Conservation (phyloP, 441 rosid genomes). For the Melastoma candidum region DNA sequence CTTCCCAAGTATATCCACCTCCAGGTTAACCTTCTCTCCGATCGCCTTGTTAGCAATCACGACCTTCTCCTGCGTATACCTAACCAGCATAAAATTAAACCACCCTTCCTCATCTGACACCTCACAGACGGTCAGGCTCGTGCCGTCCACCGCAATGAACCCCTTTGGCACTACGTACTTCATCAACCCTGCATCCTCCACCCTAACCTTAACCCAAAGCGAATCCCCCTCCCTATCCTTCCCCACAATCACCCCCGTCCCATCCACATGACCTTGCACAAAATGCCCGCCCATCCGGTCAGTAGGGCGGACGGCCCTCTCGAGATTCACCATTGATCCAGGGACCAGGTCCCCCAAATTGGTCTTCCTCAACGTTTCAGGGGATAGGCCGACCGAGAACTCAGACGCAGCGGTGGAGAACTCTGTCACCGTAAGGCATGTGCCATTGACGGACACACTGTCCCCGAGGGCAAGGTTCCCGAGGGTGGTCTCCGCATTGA, state of each 20-base stretch:
- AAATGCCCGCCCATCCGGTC: conserved; percentile 89
- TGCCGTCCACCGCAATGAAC: conserved; percentile 77
- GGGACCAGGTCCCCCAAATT: conserved; percentile 49
- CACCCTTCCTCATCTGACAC: conserved; percentile 66
- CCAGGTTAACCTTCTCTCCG: conserved; percentile 83
- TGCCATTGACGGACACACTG: conserved; percentile 78
- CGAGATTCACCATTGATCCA: conserved; percentile 80
- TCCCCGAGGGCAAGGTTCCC: conserved; percentile 66
- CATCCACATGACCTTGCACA: conserved; percentile 96
- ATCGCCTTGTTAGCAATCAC: conserved; percentile 58
- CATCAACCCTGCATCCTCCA: conserved; percentile 28
- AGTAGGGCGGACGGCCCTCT: conserved; percentile 72
- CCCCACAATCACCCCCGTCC: conserved; percentile 63
- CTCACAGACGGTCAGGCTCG: conserved; percentile 85
- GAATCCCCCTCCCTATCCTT: conserved; percentile 66
- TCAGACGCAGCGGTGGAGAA: conserved; percentile 36
- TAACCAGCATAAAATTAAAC: conserved; percentile 76
- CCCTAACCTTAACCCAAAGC: conserved; percentile 71
- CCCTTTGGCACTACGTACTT: conserved; percentile 80
- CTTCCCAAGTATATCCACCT: conserved; percentile 86
- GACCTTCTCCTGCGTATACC: conserved; percentile 68
- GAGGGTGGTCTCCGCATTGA: conserved; percentile 45
- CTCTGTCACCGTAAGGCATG: conserved; percentile 77
- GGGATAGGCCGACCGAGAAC: conserved; percentile 60
- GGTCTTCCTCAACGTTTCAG: conserved; percentile 71